These are phyloP conservation scores for Dalbergia cultrata DNA, from an alignment of 306 rosid species.

Conservation along the genomic window DNA sequence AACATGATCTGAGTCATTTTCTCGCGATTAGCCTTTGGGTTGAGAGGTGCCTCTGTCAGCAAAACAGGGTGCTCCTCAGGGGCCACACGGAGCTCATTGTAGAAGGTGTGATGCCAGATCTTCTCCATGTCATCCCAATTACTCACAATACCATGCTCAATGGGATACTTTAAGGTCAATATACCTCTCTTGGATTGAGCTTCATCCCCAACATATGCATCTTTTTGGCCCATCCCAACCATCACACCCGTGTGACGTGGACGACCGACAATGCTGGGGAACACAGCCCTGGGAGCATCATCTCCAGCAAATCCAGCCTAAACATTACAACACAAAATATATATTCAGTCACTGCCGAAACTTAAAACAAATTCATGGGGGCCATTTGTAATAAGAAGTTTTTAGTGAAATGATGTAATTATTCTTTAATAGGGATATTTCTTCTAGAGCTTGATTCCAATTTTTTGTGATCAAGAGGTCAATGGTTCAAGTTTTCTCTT, in stretches of 20 bases:
- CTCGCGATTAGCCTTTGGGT: constrained; percentile 94
- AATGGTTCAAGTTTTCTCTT: too few relatives aligned
- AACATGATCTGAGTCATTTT: constrained; percentile 95
- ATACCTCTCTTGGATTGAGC: constrained; percentile 94
- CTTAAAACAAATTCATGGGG: too few relatives aligned
- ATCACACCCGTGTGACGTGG: constrained; percentile 95
- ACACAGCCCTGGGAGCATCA: constrained; percentile 96
- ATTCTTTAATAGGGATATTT: too few relatives aligned
- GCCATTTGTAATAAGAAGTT: too few relatives aligned
- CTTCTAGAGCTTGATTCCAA: too few relatives aligned
- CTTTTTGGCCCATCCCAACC: constrained; percentile 98
- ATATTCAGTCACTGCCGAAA: too few relatives aligned
- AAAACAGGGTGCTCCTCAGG: constrained; percentile 93
- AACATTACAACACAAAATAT: constrained; percentile 24
- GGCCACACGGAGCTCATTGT: constrained; percentile 88
- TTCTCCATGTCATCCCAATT: constrained; percentile 99
- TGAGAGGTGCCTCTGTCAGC: constrained; percentile 93
- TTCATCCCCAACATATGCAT: constrained; percentile 93
- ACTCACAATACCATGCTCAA: constrained; percentile 91
- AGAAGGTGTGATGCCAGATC: constrained; percentile 94
- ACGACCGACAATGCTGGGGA: constrained; percentile 92
- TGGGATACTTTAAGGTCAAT: constrained; percentile 83
- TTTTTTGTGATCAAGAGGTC: too few relatives aligned
- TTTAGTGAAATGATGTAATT: too few relatives aligned
- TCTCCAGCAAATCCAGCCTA: constrained; percentile 99